Conservation (phyloP, 495 filamentous ascomycete genomes). For the Geopyxis carbonaria region DNA sequence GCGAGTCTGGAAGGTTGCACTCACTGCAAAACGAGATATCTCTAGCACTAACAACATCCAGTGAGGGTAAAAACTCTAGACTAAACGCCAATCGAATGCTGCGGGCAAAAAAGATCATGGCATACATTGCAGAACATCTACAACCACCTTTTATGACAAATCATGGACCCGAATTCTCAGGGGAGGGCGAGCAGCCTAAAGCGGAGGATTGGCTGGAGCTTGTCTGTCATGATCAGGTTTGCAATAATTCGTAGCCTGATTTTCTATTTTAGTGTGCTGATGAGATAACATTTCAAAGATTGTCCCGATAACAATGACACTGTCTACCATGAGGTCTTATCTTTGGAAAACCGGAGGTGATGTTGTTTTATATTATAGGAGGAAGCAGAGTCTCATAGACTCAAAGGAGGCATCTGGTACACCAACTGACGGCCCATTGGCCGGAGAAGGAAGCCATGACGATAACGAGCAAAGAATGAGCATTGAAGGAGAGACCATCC, state of each 20-base stretch:
- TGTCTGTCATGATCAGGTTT: slow-evolving; percentile 79
- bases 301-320: slow-evolving; percentile 59
- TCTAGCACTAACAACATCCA: too few relatives aligned
- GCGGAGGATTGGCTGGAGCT: slow-evolving; percentile 88
- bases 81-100: slow-evolving; percentile 96
- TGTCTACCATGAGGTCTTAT: slow-evolving; percentile 76
- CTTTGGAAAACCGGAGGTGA: slow-evolving; percentile 87
- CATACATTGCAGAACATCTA: slow-evolving; percentile 81
- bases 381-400: slow-evolving; percentile 63
- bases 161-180: slow-evolving; percentile 10
- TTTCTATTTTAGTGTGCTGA: slow-evolving; percentile 2
- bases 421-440: too few relatives aligned
- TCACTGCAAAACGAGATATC: too few relatives aligned
- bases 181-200: slow-evolving; percentile 31
- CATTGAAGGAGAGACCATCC: too few relatives aligned
- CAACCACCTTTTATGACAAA: slow-evolving; percentile 35
- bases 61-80: slow-evolving; percentile 33
- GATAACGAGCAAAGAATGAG: too few relatives aligned
- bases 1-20: slow-evolving; percentile 17
- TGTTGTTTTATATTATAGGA: slow-evolving; percentile 75
- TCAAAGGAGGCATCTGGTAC: slow-evolving; percentile 1
- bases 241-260: slow-evolving; percentile 21
- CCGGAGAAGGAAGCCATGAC: too few relatives aligned
- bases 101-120: slow-evolving; percentile 82
- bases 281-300: slow-evolving; percentile 31